phyloP scores from a whole-genome alignment of 805 yeast genomes.

The Candida loeiensis region DNA sequence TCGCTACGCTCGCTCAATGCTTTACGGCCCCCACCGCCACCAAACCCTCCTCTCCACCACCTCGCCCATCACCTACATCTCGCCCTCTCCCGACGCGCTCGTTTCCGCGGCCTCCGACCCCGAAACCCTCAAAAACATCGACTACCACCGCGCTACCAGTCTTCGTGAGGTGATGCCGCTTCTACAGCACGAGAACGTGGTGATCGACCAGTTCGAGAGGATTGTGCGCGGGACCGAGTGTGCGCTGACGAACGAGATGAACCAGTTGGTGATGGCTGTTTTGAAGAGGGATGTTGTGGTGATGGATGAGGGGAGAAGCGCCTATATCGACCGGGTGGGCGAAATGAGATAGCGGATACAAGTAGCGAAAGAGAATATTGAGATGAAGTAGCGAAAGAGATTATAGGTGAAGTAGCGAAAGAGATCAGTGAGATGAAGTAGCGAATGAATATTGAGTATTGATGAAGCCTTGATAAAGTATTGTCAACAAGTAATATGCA shows the following conservation, averaged over 20 bases:
- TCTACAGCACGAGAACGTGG: constrained; percentile 3
- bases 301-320: constrained; percentile 7
- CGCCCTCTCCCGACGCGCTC: constrained; percentile 11
- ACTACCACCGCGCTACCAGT: constrained; percentile 10
- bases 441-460: too few species aligned
- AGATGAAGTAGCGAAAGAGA: background rate
- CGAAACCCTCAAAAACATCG: constrained; percentile 8
- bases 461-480: too few species aligned
- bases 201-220: constrained; percentile 11
- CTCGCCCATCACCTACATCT: constrained; percentile 3
- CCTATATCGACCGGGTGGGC: constrained; percentile 3
- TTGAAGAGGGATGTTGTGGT: constrained; percentile 6
- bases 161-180: constrained; percentile 1
- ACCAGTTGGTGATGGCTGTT: constrained; percentile 10
- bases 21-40: background rate
- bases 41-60: background rate
- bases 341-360: background rate
- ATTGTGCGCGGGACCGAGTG: constrained; percentile 4
- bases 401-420: background rate
- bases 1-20: too few species aligned
- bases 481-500: too few species aligned
- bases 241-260: constrained; percentile 8
- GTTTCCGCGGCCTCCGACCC: constrained; percentile 3
- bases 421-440: too few species aligned
- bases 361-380: background rate